phyloP scores from a whole-genome alignment of 2,329 filamentous ascomycete species.

The Fusarium sp. region DNA sequence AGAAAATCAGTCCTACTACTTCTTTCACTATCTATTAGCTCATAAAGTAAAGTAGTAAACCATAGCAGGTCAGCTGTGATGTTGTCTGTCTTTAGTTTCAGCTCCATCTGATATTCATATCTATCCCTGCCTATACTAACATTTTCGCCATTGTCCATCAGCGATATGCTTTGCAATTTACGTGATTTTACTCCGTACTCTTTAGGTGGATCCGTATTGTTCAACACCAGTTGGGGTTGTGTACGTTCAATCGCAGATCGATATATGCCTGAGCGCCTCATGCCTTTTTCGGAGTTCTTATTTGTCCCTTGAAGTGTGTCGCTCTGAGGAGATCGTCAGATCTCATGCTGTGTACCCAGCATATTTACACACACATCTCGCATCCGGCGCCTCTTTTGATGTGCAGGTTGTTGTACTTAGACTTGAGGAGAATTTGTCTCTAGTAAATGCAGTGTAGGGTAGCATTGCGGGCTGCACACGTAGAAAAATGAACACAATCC shows the following conservation, averaged over 20 bases:
- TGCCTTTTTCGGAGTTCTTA: background rate
- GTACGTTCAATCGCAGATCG: background rate
- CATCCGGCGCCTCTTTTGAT: slow-evolving; percentile 35
- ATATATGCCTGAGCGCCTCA: background rate
- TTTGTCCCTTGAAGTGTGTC: background rate
- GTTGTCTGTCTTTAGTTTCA: slow-evolving; percentile 1
- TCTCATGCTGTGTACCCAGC: slow-evolving; percentile 9
- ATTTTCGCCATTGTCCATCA: background rate
- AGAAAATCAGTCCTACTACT: background rate
- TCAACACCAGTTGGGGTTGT: background rate
- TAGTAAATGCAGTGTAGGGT: slow-evolving; percentile 11
- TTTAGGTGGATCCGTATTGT: background rate
- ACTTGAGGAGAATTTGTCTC: slow-evolving; percentile 24
- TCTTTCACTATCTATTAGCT: background rate
- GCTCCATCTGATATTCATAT: background rate
- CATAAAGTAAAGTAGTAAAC: background rate
- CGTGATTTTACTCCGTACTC: background rate
- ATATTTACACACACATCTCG: slow-evolving; percentile 22
- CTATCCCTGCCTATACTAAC: background rate
- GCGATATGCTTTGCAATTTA: background rate
- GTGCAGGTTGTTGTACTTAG: slow-evolving; percentile 7
- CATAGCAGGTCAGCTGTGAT: background rate
- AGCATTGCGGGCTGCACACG: background rate
- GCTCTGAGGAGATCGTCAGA: background rate
- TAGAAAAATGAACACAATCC: background rate